Conservation (phyloP, 768 basidiomycete genomes). For the Kwoniella sp. region DNA sequence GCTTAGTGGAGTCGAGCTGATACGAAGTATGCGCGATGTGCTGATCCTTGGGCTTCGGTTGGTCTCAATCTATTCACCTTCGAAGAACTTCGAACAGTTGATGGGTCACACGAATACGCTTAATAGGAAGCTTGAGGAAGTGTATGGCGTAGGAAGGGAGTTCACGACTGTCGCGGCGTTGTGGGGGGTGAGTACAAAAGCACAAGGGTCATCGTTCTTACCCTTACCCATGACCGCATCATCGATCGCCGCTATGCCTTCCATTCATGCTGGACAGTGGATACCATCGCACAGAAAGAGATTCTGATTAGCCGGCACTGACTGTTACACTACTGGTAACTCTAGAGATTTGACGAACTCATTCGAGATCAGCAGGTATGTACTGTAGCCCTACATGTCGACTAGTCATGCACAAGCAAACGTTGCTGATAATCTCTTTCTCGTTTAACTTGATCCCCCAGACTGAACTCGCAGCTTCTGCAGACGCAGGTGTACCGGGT, state of each 20-base stretch:
- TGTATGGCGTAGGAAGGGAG: constrained; percentile 86
- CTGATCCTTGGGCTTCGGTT: not conserved
- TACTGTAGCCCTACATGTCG: too few relatives aligned
- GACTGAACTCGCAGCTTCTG: constrained; percentile 32
- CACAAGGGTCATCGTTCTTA: too few relatives aligned
- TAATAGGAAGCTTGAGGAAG: constrained; percentile 90
- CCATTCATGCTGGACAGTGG: too few relatives aligned
- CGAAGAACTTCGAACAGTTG: constrained; percentile 85
- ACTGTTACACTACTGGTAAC: not conserved
- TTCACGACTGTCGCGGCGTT: constrained; percentile 83
- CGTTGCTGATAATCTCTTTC: not conserved
- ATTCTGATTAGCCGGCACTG: too few relatives aligned
- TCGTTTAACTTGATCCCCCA: not conserved
- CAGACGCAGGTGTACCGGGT: constrained; percentile 50
- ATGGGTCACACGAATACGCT: constrained; percentile 80
- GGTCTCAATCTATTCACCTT: too few relatives aligned
- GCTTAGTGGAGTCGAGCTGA: too few relatives aligned
- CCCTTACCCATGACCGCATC: too few relatives aligned
- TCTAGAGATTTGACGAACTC: constrained; percentile 49
- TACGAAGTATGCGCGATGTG: too few relatives aligned
- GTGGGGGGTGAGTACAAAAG: constrained; percentile 68
- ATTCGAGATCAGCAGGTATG: constrained; percentile 52
- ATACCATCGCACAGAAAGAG: too few relatives aligned
- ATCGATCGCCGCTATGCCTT: too few relatives aligned
- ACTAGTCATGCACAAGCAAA: too few relatives aligned